Evolutionary conservation across 1,284 basidiomycete genomes (phyloP).

Genomic region (Leccinum glutinopallens): DNA sequence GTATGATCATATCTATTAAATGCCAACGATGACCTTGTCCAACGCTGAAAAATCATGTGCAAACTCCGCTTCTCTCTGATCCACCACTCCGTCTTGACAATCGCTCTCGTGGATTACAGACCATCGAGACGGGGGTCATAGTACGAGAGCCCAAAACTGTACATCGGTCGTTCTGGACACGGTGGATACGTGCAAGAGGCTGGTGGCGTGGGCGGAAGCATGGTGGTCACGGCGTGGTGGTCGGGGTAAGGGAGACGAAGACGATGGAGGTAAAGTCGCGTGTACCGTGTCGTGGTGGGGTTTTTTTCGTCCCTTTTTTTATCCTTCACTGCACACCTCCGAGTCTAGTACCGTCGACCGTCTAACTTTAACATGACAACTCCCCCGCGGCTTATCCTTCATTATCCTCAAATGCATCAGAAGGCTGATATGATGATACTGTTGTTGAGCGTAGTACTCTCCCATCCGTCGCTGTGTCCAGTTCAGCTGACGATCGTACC

Average conservation of each 20-base stretch:
- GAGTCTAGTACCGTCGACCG: too few species aligned
- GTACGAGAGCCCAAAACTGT: conserved; percentile 71
- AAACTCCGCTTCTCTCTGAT: conserved; percentile 55
- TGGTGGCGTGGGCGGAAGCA: conserved; percentile 28
- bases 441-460: conserved; percentile 54
- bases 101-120: conserved; percentile 64
- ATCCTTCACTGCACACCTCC: background rate
- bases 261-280: conserved; percentile 59
- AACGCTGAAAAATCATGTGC: conserved; percentile 78
- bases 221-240: conserved; percentile 29
- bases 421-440: conserved; percentile 68
- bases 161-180: conserved; percentile 61
- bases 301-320: conserved; percentile 13
- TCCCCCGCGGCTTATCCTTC: background rate
- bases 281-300: conserved; percentile 76
- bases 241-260: conserved; percentile 56
- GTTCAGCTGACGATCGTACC: conserved; percentile 63
- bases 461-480: conserved; percentile 65
- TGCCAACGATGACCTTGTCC: conserved; percentile 46
- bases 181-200: conserved; percentile 46
- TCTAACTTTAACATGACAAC: background rate
- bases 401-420: conserved; percentile 58
- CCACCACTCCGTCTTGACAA: conserved; percentile 69
- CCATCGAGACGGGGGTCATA: conserved; percentile 75
- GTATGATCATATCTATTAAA: too few species aligned